Evolutionary conservation across 2,329 filamentous ascomycete genomes (phyloP).

Genomic region (Trichoderma sp.): DNA sequence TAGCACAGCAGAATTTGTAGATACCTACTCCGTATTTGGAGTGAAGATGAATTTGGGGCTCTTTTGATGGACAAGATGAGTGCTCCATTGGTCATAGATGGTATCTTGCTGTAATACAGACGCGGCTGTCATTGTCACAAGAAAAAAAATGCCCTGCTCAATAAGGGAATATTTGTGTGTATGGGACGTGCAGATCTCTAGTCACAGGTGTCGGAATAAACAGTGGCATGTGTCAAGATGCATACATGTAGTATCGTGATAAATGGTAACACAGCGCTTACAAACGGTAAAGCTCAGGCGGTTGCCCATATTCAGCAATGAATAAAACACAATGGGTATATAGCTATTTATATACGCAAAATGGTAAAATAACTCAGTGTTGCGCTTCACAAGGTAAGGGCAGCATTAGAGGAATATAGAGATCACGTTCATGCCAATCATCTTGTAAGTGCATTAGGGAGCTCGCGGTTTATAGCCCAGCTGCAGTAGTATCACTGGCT

Average conservation of each 20-base stretch:
- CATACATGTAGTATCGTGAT: neutral
- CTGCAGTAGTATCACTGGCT: neutral
- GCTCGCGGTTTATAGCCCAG: neutral
- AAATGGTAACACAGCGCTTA: neutral
- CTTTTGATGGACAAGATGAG: neutral
- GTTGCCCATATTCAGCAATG: neutral
- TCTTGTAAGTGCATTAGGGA: neutral
- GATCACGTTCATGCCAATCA: neutral
- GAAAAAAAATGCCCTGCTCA: neutral
- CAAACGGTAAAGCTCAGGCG: neutral
- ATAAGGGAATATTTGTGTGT: neutral
- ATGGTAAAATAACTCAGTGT: neutral
- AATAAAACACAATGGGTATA: neutral
- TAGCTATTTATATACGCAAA: neutral
- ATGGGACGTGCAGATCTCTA: neutral
- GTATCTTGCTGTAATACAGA: neutral
- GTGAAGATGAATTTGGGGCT: neutral
- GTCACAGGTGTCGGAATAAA: conserved; percentile 7
- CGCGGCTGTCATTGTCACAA: neutral
- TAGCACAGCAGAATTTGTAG: neutral
- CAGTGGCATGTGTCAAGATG: conserved; percentile 1
- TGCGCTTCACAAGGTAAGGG: neutral
- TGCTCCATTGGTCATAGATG: neutral
- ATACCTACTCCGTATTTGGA: neutral
- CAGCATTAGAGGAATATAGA: neutral